Evolutionary conservation across 192 early-diverging fungal genomes (phyloP).

Genomic region (Rhizophagus prolifer): DNA sequence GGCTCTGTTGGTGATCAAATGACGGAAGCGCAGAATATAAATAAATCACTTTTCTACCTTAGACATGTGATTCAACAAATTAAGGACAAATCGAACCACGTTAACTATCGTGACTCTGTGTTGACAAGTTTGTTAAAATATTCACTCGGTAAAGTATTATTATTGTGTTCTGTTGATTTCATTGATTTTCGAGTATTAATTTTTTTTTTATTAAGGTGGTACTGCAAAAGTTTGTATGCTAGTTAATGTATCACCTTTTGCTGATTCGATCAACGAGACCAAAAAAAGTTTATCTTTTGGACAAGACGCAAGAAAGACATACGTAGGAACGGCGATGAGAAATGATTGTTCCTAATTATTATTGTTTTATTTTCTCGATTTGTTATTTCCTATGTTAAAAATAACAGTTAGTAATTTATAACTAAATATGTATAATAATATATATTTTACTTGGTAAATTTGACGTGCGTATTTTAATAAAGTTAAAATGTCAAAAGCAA

Average conservation of each 20-base stretch:
- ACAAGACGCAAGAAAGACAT: not conserved
- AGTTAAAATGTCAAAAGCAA: no score
- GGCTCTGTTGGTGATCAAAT: conserved; percentile 86
- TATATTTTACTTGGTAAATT: no score
- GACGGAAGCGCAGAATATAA: conserved; percentile 95
- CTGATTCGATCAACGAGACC: conserved; percentile 78
- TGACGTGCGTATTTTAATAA: no score
- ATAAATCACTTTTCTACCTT: conserved; percentile 86
- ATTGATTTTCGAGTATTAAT: conserved; percentile 59
- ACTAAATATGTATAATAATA: no score
- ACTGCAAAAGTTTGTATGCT: conserved; percentile 99
- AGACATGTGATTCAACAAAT: conserved; percentile 90
- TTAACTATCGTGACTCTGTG: conserved; percentile 96
- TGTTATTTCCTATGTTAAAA: no score
- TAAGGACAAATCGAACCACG: conserved; percentile 71
- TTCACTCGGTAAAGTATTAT: conserved; percentile 38
- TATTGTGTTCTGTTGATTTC: conserved; percentile 11
- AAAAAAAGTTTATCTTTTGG: conserved; percentile 8
- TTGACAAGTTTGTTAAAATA: conserved; percentile 60
- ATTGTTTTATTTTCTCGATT: no score
- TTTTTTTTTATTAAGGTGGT: conserved; percentile 76
- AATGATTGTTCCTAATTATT: not conserved
- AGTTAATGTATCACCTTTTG: conserved; percentile 90
- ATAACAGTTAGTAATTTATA: no score
- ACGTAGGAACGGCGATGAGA: not conserved